A percentile compares a stretch with the other conserved stretches of the same genome.
Evolutionary conservation across 2,329 filamentous ascomycete species (phyloP).

Genomic region (Talaromyces sp.): DNA sequence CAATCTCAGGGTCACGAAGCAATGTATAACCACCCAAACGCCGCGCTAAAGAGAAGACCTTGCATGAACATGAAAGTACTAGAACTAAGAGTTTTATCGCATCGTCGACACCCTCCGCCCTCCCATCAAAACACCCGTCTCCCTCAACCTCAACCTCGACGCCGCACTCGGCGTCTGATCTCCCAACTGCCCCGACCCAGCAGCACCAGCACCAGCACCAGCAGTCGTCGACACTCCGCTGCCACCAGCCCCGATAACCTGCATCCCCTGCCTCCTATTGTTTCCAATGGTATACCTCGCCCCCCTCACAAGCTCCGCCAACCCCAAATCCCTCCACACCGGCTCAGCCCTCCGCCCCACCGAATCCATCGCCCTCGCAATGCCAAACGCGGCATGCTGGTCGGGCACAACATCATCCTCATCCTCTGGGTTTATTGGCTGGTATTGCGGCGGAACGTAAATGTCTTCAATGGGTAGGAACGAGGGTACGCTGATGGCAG

Average conservation of each 20-base stretch:
- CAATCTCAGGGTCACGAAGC: no score
- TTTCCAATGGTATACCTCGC: constrained; percentile 4
- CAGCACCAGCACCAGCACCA: constrained; percentile 15
- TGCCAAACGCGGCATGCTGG: constrained; percentile 63
- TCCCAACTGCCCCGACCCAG: neutral
- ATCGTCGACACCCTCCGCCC: constrained; percentile 33
- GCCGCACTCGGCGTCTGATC: neutral
- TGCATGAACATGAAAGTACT: neutral
- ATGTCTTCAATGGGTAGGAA: constrained; percentile 55
- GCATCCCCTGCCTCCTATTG: constrained; percentile 7
- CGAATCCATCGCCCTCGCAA: constrained; percentile 55
- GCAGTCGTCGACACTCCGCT: neutral
- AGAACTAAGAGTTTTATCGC: constrained; percentile 15
- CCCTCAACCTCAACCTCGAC: constrained; percentile 19
- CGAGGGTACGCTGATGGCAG: constrained; percentile 30
- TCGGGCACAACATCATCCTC: constrained; percentile 64
- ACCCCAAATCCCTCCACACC: constrained; percentile 56
- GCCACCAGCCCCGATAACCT: constrained; percentile 17
- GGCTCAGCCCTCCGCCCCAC: constrained; percentile 36
- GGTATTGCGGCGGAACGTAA: constrained; percentile 54
- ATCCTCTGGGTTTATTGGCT: constrained; percentile 61
- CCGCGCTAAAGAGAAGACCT: neutral
- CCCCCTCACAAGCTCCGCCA: constrained; percentile 45
- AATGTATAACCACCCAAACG: neutral
- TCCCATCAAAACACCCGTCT: constrained; percentile 31